phyloP scores from a whole-genome alignment of 371 early-diverging fungal species.

The Apophysomyces sp. region DNA sequence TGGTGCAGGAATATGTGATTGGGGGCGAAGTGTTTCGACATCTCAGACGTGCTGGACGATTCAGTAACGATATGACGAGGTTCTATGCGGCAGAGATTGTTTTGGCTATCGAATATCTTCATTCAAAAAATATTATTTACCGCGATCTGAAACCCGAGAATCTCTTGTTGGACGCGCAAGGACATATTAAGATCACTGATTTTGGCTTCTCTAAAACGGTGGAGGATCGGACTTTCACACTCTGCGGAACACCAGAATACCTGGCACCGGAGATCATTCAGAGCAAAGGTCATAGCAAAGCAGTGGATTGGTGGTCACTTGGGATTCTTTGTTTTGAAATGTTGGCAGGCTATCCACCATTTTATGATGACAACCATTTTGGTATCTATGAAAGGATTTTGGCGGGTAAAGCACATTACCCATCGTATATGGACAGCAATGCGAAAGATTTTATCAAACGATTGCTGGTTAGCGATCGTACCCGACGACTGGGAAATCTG shows the following conservation, averaged over 20 bases:
- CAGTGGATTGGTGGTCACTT: conserved; percentile 99
- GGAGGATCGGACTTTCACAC: conserved; percentile 83
- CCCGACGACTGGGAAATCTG: conserved; percentile 73
- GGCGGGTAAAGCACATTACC: conserved; percentile 72
- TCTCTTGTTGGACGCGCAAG: conserved; percentile 83
- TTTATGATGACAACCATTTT: conserved; percentile 93
- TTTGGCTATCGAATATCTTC: conserved; percentile 89
- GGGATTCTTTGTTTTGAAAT: conserved; percentile 98
- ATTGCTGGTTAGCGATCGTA: conserved; percentile 76
- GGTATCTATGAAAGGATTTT: conserved; percentile 86
- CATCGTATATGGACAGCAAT: conserved; percentile 71
- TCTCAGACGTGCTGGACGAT: conserved; percentile 86
- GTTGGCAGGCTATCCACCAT: conserved; percentile 94
- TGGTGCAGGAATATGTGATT: conserved; percentile 96
- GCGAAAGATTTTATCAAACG: conserved; percentile 78
- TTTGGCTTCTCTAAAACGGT: conserved; percentile 98
- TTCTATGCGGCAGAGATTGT: conserved; percentile 82
- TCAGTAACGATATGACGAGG: conserved; percentile 85
- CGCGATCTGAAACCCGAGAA: conserved; percentile 97
- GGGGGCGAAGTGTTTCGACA: conserved; percentile 97
- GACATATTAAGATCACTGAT: conserved; percentile 98
- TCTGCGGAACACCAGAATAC: conserved; percentile 99
- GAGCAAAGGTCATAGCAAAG: conserved; percentile 94
- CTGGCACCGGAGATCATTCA: conserved; percentile 98
- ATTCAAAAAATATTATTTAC: conserved; percentile 91